Base-by-base conservation (phyloP, 805 yeast species). In the Metschnikowia koreensis region DNA sequence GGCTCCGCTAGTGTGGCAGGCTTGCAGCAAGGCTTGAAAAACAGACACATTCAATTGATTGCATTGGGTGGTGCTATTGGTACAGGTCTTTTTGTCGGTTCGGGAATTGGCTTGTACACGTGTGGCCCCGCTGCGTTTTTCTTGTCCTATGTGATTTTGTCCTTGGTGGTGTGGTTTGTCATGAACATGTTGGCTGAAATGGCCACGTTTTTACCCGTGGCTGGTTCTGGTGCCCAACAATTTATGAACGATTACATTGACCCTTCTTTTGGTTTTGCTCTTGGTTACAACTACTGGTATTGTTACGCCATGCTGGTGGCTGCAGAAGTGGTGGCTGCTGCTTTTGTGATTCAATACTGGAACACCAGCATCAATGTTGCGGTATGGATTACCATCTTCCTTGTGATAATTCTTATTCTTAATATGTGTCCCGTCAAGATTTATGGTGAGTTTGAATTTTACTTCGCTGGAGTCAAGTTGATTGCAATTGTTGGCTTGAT, bases 361-460 rank as follows among this genome's bases (percentile, higher is more conserved):
- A 57, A 58, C 12, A 43, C 50, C 34, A 55, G 51, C 40, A 68
- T 70, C 31, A 61, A 65, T 48, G 60, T 69, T 39, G 76, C 74
- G 17, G 74, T 68, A 22, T 72, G 76, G 76, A 71, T 73, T 49
- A 58, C 74, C 22, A 69, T 72, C 13, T 61, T 73, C 36, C 47
- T 57, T 28, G 55, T 41, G 6, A 17, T 45, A 31, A 43, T 53
- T 28, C 54, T 58, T 7, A 28, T 41, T 28, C 46, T 59, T 22
- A 59, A 59, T 47, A 46, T 55, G 48, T 57, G 56, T 27, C 61
- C 62, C 13, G 62, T 59, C 10, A 52, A 45, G 31, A 47, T 47
- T 15, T 59, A 51, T 39, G 62, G 62, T 15, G 62, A 59, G 45
- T 54, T 54, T 8, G 62, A 59, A 41, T 59, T 59, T 33, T 55